Evolutionary conservation across 208 protist genomes (phyloP).

Genomic region (Phytomonas francai): DNA sequence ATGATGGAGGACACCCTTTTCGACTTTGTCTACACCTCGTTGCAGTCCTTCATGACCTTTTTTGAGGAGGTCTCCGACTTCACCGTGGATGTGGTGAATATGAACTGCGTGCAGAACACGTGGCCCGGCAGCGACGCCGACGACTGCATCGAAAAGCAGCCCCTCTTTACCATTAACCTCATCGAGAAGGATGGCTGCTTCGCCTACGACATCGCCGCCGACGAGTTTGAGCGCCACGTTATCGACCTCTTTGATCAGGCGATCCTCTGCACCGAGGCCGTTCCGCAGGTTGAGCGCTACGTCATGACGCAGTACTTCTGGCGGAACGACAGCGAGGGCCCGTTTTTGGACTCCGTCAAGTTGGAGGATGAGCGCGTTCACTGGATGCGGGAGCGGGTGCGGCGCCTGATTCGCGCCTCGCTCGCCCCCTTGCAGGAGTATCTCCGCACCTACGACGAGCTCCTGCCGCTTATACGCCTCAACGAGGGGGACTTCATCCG

Average conservation of each 20-base stretch:
- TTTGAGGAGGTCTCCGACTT: conserved; percentile 90
- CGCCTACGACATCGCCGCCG: conserved; percentile 81
- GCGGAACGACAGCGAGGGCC: conserved; percentile 84
- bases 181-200: conserved; percentile 77
- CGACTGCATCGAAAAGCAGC: conserved; percentile 91
- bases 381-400: conserved; percentile 62
- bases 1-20: conserved; percentile 97
- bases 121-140: conserved; percentile 90
- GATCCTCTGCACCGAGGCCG: conserved; percentile 82
- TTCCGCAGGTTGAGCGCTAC: conserved; percentile 91
- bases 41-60: conserved; percentile 82
- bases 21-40: conserved; percentile 86
- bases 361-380: conserved; percentile 81
- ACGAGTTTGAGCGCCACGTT: conserved; percentile 80
- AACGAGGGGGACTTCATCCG: conserved; percentile 82
- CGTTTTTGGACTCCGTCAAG: conserved; percentile 84
- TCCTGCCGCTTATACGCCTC: conserved; percentile 82
- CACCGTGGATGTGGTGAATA: conserved; percentile 79
- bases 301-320: conserved; percentile 93
- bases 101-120: conserved; percentile 82
- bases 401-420: conserved; percentile 39
- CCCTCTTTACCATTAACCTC: conserved; percentile 88
- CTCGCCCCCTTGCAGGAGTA: conserved; percentile 85
- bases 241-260: conserved; percentile 85
- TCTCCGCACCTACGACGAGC: conserved; percentile 85